Evolutionary conservation across 1,284 basidiomycete species (phyloP).

Genomic region (Pyrrhoderma lamaoense): DNA sequence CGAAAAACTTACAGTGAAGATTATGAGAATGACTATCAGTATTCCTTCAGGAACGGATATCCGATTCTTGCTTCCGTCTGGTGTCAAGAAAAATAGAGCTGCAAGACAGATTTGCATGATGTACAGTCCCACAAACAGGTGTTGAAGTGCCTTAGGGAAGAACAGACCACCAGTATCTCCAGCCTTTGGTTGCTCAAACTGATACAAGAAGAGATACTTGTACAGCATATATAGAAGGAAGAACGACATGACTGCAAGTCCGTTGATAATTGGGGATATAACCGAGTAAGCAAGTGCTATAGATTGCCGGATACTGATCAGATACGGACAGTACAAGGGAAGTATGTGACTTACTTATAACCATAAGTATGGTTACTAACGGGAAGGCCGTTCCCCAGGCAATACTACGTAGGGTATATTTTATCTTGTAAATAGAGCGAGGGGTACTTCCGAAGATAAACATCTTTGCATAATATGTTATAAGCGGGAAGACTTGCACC

Average conservation of each 20-base stretch:
- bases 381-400: conserved; percentile 87
- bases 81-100: conserved; percentile 83
- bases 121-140: conserved; percentile 89
- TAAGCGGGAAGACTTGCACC: conserved; percentile 68
- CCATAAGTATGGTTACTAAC: conserved; percentile 60
- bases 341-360: conserved; percentile 39
- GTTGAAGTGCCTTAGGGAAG: conserved; percentile 91
- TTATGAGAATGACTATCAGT: conserved; percentile 79
- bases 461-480: conserved; percentile 82
- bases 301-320: neutral
- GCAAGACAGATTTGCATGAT: conserved; percentile 77
- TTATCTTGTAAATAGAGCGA: conserved; percentile 75
- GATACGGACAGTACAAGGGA: neutral
- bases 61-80: conserved; percentile 41
- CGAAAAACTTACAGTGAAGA: too few species aligned
- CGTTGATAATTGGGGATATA: conserved; percentile 92
- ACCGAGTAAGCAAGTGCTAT: conserved; percentile 71
- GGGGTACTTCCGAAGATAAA: conserved; percentile 86
- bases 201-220: conserved; percentile 86
- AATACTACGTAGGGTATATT: conserved; percentile 59
- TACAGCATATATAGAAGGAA: conserved; percentile 79
- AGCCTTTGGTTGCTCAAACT: conserved; percentile 64
- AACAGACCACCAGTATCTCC: conserved; percentile 90
- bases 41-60: conserved; percentile 67
- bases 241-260: conserved; percentile 80